Evolutionary conservation across 371 early-diverging fungal species (phyloP), one percentile per base, ranked within the genome.

Genomic region (Mucor lusitanicus): DNA sequence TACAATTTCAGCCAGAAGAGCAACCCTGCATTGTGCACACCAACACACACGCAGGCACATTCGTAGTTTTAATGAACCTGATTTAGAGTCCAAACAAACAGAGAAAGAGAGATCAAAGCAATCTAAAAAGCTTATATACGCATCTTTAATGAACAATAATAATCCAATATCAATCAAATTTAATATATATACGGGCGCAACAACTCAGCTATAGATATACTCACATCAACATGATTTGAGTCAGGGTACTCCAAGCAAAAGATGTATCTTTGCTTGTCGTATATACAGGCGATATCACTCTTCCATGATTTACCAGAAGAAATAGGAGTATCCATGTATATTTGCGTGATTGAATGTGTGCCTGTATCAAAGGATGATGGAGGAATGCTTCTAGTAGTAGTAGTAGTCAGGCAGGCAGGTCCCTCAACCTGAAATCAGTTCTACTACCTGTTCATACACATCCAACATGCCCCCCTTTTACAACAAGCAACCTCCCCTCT

Each of bases 141-240:
- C 50, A 50, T 9, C 25, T 50, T 50, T 50, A 50, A 50, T 50
- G 25, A 50, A 50, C 50, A 50, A 50, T 50, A 50, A 50, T 50
- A 50, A 30, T 30, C 30, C 9, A 50, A 50, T 50, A 23, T 44
- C 44, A 50, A 50, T 50, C 44, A 44, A 44, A 44, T 44, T 44
- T 44, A 44, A 50, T 50, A 50, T 21, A 50, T 25, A 50, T 33
- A 33, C 33, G 23, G 21, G 23, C 3, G 3, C 21, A 48, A 50
- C 25, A 25, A 50, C 50, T 50, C 50, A 23, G 50, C 50, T 21
- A 12, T 23, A 23, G 25, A 50, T 50, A 48, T n/a, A n/a, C 12
- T 19, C 21, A 25, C 50, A 44, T 44, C 6, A 17, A 44, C 8
- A 44, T 44, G 44, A n/a, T 19, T 19, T 7, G 50, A 50, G 50